These are phyloP conservation scores for Colletotrichum higginsianum DNA, from an alignment of 2,329 filamentous ascomycete species.

Conservation along the genomic window DNA sequence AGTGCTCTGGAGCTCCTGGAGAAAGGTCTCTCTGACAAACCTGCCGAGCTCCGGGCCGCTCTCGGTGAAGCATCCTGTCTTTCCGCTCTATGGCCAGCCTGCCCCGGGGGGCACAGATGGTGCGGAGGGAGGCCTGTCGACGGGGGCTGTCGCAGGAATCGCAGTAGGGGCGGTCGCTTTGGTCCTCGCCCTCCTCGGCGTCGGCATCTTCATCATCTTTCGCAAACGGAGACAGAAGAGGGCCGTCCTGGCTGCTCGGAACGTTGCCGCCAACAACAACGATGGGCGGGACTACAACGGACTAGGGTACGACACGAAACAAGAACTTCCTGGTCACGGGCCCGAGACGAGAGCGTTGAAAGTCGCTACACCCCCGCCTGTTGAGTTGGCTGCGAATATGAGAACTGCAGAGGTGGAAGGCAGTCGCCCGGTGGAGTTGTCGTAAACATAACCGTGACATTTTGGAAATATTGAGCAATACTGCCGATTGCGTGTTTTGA, in stretches of 20 bases:
- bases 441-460: background rate
- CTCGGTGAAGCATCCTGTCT: conserved; percentile 17
- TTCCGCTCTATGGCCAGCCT: conserved; percentile 14
- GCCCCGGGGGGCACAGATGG: too few relatives aligned
- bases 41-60: background rate
- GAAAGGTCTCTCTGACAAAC: background rate
- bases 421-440: conserved; percentile 10
- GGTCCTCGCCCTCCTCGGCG: background rate
- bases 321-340: conserved; percentile 13
- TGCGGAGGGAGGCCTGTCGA: background rate
- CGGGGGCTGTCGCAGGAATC: conserved; percentile 15
- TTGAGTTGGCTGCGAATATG: conserved; percentile 10
- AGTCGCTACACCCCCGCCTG: conserved; percentile 5
- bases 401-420: conserved; percentile 17
- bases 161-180: background rate
- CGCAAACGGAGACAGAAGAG: conserved; percentile 11
- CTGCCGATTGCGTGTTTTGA: too few relatives aligned
- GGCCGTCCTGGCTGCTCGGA: background rate
- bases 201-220: background rate
- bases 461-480: background rate
- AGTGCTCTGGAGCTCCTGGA: conserved; percentile 11
- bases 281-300: background rate
- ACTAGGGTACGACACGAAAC: conserved; percentile 17
- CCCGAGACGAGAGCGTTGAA: conserved; percentile 4
- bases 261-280: background rate